Percentiles rank a stretch among this genome's conserved stretches.
Evolutionary conservation across 805 yeast species (phyloP).

Genomic region (Blastobotrys robertii): DNA sequence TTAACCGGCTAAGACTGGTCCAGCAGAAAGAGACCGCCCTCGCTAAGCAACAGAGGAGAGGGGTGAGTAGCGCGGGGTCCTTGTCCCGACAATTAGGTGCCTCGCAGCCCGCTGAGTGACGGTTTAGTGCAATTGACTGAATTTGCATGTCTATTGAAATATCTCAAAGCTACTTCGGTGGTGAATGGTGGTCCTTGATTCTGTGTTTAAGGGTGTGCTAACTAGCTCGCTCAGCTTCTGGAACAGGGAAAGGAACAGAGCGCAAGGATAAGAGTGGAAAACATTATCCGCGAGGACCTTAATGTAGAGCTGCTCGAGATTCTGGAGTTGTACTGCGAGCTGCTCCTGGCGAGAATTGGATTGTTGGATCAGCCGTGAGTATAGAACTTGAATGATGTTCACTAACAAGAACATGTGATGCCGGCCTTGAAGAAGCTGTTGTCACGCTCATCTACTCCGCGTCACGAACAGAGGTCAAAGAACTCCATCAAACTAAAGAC

Average conservation of each 20-base stretch:
- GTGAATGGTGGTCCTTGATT: too few relatives aligned
- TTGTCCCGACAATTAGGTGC: too few relatives aligned
- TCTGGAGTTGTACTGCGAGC: constrained; percentile 73
- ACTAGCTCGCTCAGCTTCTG: constrained; percentile 56
- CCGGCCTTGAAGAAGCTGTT: constrained; percentile 67
- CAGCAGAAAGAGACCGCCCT: constrained; percentile 69
- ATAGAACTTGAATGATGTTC: neutral
- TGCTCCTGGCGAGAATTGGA: constrained; percentile 63
- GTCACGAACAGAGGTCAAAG: constrained; percentile 68
- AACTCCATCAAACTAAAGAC: constrained; percentile 51
- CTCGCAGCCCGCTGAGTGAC: too few relatives aligned
- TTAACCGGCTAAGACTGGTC: constrained; percentile 56
- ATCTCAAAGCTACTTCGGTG: too few relatives aligned
- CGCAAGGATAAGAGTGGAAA: constrained; percentile 76
- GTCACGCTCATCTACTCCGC: constrained; percentile 60
- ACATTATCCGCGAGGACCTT: constrained; percentile 73
- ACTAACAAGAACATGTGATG: constrained; percentile 33
- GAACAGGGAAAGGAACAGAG: constrained; percentile 66
- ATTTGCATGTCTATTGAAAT: too few relatives aligned
- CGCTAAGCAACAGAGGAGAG: constrained; percentile 64
- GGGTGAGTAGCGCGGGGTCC: constrained; percentile 23
- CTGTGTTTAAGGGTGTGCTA: neutral
- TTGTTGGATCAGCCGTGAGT: constrained; percentile 35
- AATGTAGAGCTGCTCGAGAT: constrained; percentile 70
- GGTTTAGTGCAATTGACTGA: too few relatives aligned